Evolutionary conservation across 192 early-diverging fungal genomes (phyloP).

Genomic region (Chytriomyces confervae): DNA sequence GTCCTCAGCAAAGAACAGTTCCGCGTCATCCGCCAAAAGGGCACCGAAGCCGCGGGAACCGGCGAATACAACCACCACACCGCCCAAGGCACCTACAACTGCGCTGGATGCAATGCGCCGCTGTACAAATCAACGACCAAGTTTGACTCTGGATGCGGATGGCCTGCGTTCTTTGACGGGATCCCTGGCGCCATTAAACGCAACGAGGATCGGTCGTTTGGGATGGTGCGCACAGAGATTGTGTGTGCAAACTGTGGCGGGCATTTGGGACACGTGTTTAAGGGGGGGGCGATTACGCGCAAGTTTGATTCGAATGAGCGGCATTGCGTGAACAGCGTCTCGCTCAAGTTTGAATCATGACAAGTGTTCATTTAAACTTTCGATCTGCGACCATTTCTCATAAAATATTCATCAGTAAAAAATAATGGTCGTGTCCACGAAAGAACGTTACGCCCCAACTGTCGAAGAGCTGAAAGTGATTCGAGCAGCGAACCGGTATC

Average conservation of each 20-base stretch:
- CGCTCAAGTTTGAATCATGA: conserved; percentile 67
- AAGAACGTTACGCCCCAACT: conserved; percentile 14
- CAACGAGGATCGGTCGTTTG: conserved; percentile 67
- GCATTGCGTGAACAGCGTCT: conserved; percentile 94
- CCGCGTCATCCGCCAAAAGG: conserved; percentile 84
- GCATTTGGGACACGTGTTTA: conserved; percentile 93
- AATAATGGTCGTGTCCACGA: neutral
- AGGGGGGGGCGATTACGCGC: conserved; percentile 84
- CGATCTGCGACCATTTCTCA: no score
- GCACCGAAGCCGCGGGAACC: conserved; percentile 82
- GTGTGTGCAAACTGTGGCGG: conserved; percentile 85
- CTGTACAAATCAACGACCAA: conserved; percentile 90
- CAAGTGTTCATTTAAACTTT: no score
- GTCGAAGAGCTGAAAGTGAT: conserved; percentile 16
- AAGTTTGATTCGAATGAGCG: conserved; percentile 80
- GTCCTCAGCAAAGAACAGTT: conserved; percentile 85
- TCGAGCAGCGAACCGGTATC: conserved; percentile 7
- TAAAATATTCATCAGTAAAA: no score
- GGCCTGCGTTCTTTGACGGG: conserved; percentile 89
- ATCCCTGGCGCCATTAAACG: conserved; percentile 74
- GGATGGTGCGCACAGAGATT: conserved; percentile 85
- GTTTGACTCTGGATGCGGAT: conserved; percentile 92
- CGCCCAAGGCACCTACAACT: conserved; percentile 74
- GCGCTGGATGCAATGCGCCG: conserved; percentile 85
- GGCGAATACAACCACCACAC: conserved; percentile 84